phyloP scores from a whole-genome alignment of 768 basidiomycete genomes.

The Tylopilus rubrobrunneus region DNA sequence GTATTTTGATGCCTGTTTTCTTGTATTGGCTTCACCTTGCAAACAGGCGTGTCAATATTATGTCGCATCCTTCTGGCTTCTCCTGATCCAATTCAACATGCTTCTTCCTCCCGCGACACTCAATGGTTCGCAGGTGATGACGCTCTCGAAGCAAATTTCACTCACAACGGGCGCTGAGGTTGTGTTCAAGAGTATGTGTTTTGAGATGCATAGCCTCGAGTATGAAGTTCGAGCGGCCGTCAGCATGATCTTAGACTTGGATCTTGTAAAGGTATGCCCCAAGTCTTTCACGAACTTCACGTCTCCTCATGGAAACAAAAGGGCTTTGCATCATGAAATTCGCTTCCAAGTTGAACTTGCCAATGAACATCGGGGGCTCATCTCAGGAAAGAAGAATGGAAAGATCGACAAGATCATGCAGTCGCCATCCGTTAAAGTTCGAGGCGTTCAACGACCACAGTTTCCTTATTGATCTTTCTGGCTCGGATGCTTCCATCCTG shows the following conservation, averaged over 20 bases:
- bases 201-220: conserved; percentile 94
- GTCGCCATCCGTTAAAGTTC: conserved; percentile 93
- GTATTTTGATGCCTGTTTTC: conserved; percentile 31
- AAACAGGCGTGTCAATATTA: conserved; percentile 84
- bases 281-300: not conserved
- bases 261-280: conserved; percentile 75
- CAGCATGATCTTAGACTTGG: conserved; percentile 82
- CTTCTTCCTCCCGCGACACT: conserved; percentile 78
- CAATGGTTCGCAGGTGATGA: conserved; percentile 77
- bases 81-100: conserved; percentile 91
- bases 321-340: conserved; percentile 96
- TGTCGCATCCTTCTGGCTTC: conserved; percentile 92
- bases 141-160: conserved; percentile 83
- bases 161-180: conserved; percentile 87
- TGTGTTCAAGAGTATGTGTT: conserved; percentile 96
- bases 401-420: conserved; percentile 99
- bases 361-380: conserved; percentile 97
- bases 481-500: conserved; percentile 78
- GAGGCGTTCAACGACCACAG: conserved; percentile 97
- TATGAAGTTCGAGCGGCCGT: conserved; percentile 86
- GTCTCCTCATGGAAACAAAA: not conserved
- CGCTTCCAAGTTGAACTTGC: conserved; percentile 97
- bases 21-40: conserved; percentile 20
- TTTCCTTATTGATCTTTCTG: conserved; percentile 89
- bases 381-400: conserved; percentile 98